These are phyloP conservation scores for Fallopia convolvulus DNA, from an alignment of 148 eudicot species.

Conservation along the genomic window DNA sequence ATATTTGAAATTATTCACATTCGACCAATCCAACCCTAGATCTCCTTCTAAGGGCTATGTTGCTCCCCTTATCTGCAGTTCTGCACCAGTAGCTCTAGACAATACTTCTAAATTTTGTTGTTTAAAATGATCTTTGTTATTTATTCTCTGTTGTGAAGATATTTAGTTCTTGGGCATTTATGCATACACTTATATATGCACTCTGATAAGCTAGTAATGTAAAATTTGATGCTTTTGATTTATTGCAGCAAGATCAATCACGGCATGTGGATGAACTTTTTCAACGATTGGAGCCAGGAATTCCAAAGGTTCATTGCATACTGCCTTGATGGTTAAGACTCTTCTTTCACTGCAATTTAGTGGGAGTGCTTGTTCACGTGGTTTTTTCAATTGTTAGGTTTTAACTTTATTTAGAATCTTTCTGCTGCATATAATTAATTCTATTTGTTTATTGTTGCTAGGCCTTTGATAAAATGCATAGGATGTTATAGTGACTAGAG, in stretches of 20 bases:
- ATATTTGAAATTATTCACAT: background rate
- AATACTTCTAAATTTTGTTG: background rate
- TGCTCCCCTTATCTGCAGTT: background rate
- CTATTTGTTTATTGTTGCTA: background rate
- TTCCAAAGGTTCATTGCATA: slow-evolving; percentile 58
- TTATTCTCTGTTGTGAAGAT: background rate
- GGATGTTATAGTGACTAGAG: background rate
- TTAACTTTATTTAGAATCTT: slow-evolving; percentile 6
- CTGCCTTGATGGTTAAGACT: slow-evolving; percentile 43
- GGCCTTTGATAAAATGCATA: background rate
- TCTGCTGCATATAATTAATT: background rate
- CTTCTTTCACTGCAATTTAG: slow-evolving; percentile 27
- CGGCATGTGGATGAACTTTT: slow-evolving; percentile 41
- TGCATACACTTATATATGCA: background rate
- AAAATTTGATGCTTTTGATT: background rate
- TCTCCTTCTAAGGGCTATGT: background rate
- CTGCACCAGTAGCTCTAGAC: background rate
- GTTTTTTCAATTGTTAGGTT: slow-evolving; percentile 1
- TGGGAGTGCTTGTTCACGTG: slow-evolving; percentile 4
- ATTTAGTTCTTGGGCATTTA: background rate
- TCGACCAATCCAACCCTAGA: background rate
- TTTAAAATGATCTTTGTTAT: background rate
- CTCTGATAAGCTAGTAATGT: slow-evolving; percentile 8
- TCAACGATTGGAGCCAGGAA: slow-evolving; percentile 34
- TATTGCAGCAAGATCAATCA: slow-evolving; percentile 43